Base-by-base conservation (phyloP, 2,329 filamentous ascomycete species). In the Escovopsis sp. region DNA sequence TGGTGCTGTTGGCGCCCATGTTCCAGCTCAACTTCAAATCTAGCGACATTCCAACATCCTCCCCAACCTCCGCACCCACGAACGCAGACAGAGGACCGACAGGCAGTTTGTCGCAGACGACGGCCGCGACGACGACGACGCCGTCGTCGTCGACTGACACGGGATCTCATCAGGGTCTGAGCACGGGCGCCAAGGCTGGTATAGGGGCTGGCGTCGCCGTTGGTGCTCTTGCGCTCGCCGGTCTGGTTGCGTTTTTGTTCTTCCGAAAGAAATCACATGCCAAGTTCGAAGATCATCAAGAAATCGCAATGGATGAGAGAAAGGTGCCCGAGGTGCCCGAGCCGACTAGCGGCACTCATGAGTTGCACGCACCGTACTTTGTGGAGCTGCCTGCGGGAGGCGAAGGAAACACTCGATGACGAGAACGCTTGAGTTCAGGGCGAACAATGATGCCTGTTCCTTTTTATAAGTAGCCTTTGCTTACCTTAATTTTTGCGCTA, bases 1-100 rank as follows among this genome's bases (percentile, higher is more conserved):
- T 55, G 12, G 40, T 43, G 2, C 12, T 59, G 2, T 50, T 39
- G 11, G 56, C 56, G 13, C 55, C 56, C 4, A 45, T 60, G 35
- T 51, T 58, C 46, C 57, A 60, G 46, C 51, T 60, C 39, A 51
- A 53, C 35, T 48, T 45, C 39, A 47, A 51, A 33, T 39, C 48
- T 6, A 45, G 44, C 14, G 56, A 58, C 33, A 13, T 56, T 3
- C 37, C 47, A 7, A 35, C 46, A 3, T 43, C 48, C 4, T 16
- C 45, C 3, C 39, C 49, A 8, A 20, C 20, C 20, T 20, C 20
- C 4, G 20, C 20, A 20, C 20, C 20, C 20, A 39, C 41, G 14
- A 33, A 47, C 3, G 38, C 45, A 10, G 39, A 13, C 7, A 25
- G 37, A 2, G 20, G 35, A n/a, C 25, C 16, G 27, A 13, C 16